Conservation (phyloP, 768 basidiomycete genomes). For the Xerocomus brunneocitrinus region DNA sequence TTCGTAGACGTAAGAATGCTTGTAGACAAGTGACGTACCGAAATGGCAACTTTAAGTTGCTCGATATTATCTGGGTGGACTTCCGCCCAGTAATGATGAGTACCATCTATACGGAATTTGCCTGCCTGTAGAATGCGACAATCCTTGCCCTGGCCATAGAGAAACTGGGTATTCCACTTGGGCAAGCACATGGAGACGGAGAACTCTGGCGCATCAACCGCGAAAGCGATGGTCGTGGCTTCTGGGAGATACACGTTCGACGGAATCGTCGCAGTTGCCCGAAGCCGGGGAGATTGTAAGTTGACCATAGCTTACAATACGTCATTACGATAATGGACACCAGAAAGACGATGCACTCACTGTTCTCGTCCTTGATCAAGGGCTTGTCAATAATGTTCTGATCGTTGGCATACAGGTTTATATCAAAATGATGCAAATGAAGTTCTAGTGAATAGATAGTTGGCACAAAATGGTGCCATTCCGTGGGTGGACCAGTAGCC, state of each 20-base stretch:
- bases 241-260: slow-evolving; percentile 72
- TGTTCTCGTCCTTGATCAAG: slow-evolving; percentile 75
- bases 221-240: slow-evolving; percentile 61
- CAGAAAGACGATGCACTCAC: slow-evolving; percentile 35
- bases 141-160: slow-evolving; percentile 59
- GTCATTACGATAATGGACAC: background rate
- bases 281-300: slow-evolving; percentile 54
- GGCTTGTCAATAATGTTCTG: slow-evolving; percentile 96
- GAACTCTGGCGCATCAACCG: slow-evolving; percentile 54
- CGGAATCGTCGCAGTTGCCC: slow-evolving; percentile 51
- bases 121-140: slow-evolving; percentile 59
- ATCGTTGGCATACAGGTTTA: slow-evolving; percentile 87
- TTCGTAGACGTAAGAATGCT: background rate
- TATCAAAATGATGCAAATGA: slow-evolving; percentile 66
- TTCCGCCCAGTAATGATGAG: slow-evolving; percentile 70
- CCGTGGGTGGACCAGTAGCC: slow-evolving; percentile 74
- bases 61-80: slow-evolving; percentile 71
- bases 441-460: slow-evolving; percentile 70
- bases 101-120: slow-evolving; percentile 54
- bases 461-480: slow-evolving; percentile 81
- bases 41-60: slow-evolving; percentile 63
- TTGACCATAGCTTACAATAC: slow-evolving; percentile 61
- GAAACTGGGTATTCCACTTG: slow-evolving; percentile 81
- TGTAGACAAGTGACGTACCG: slow-evolving; percentile 34
- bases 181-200: slow-evolving; percentile 65